Evolutionary conservation across 495 filamentous ascomycete genomes (phyloP).

Genomic region (Penicillium robsamsonii): DNA sequence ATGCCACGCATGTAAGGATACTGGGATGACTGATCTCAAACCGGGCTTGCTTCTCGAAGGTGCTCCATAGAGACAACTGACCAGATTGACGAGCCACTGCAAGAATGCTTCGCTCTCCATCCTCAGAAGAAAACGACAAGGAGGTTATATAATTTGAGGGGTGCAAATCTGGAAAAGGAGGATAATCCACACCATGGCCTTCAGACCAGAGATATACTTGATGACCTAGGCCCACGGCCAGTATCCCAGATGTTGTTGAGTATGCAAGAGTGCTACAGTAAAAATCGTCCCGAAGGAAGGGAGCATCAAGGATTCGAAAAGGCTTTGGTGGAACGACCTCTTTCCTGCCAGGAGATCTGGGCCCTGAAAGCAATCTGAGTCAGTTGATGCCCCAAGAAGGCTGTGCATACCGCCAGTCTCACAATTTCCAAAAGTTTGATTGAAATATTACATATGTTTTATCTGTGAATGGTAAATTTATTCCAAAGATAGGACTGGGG

Average conservation of each 20-base stretch:
- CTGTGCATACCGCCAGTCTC: conserved; percentile 1
- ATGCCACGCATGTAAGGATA: conserved; percentile 75
- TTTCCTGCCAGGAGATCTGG: conserved; percentile 12
- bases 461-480: conserved; percentile 7
- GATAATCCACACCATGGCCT: conserved; percentile 50
- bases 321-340: conserved; percentile 62
- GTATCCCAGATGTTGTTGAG: conserved; percentile 63
- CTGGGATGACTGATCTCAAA: conserved; percentile 70
- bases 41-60: conserved; percentile 57
- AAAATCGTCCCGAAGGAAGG: conserved; percentile 85
- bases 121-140: conserved; percentile 79
- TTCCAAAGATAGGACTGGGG: neutral
- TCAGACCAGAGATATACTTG: conserved; percentile 91
- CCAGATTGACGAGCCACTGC: conserved; percentile 80
- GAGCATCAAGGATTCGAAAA: conserved; percentile 89
- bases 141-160: conserved; percentile 68
- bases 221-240: conserved; percentile 83
- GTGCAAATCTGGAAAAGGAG: conserved; percentile 41
- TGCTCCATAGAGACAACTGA: conserved; percentile 59
- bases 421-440: conserved; percentile 2
- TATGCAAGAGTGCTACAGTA: conserved; percentile 94
- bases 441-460: conserved; percentile 11
- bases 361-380: conserved; percentile 26
- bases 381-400: conserved; percentile 8
- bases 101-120: conserved; percentile 75